A percentile compares a stretch with the other conserved stretches of the same genome.
Evolutionary conservation across 2,329 filamentous ascomycete genomes (phyloP).

Genomic region (Ophiostoma novo-ulmi): DNA sequence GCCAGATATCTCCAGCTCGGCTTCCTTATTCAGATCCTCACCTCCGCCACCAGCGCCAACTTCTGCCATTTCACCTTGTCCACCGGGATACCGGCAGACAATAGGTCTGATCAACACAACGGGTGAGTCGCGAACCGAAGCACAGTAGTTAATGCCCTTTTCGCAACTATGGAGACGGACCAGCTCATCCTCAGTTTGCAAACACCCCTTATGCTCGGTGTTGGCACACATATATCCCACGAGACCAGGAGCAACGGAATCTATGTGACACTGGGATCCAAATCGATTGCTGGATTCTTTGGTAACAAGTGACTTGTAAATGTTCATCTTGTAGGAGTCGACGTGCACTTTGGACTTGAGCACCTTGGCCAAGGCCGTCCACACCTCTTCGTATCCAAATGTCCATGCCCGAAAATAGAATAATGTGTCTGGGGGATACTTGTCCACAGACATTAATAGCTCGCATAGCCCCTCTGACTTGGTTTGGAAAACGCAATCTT

Average conservation of each 20-base stretch:
- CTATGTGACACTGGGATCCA: slow-evolving; percentile 39
- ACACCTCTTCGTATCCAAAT: slow-evolving; percentile 84
- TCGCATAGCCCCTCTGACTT: slow-evolving; percentile 73
- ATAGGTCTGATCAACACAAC: slow-evolving; percentile 76
- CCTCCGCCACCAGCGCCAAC: slow-evolving; percentile 73
- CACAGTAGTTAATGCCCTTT: slow-evolving; percentile 56
- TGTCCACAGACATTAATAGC: slow-evolving; percentile 60
- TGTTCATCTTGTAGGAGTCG: slow-evolving; percentile 68
- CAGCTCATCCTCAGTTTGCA: slow-evolving; percentile 45
- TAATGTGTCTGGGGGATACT: slow-evolving; percentile 66
- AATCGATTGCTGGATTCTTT: background rate
- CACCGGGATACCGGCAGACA: slow-evolving; percentile 57
- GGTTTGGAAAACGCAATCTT: slow-evolving; percentile 45
- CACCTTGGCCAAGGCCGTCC: slow-evolving; percentile 65
- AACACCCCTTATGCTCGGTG: slow-evolving; percentile 59
- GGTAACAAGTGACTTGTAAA: slow-evolving; percentile 57
- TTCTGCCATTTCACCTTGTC: slow-evolving; percentile 60
- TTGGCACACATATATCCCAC: slow-evolving; percentile 74
- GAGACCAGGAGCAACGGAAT: slow-evolving; percentile 60
- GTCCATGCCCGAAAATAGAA: slow-evolving; percentile 91
- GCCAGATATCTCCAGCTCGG: slow-evolving; percentile 59
- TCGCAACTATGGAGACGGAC: slow-evolving; percentile 83
- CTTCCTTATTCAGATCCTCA: slow-evolving; percentile 64
- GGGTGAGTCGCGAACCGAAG: slow-evolving; percentile 41
- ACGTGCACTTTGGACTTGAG: slow-evolving; percentile 61